Evolutionary conservation across 2,329 filamentous ascomycete species (phyloP).

Genomic region (Sclerotinia minor): DNA sequence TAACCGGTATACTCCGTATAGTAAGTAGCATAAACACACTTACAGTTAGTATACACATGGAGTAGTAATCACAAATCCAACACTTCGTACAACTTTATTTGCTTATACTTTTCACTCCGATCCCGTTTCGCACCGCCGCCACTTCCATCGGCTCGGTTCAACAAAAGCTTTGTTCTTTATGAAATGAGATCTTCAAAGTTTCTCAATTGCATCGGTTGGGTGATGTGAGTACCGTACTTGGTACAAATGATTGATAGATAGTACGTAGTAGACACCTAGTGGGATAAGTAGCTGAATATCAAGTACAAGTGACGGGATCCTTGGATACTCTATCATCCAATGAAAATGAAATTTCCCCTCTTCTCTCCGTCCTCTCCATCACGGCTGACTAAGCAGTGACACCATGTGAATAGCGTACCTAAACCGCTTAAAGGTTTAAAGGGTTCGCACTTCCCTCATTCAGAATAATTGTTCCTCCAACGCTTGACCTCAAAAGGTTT

Average conservation of each 20-base stretch:
- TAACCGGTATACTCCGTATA: too few relatives aligned
- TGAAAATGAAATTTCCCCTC: background rate
- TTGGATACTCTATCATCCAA: background rate
- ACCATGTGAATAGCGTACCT: constrained; percentile 1
- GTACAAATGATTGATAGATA: background rate
- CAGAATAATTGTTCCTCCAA: constrained; percentile 5
- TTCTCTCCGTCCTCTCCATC: background rate
- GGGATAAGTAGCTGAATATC: background rate
- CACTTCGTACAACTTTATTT: background rate
- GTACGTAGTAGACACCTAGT: too few relatives aligned
- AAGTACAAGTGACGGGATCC: background rate
- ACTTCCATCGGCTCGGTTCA: background rate
- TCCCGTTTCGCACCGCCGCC: background rate
- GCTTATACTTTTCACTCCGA: background rate
- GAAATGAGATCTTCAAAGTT: background rate
- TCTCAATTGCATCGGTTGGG: background rate
- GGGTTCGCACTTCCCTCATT: constrained; percentile 13
- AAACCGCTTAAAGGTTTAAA: constrained; percentile 15
- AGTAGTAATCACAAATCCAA: background rate
- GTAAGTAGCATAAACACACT: too few relatives aligned
- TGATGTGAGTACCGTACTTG: background rate
- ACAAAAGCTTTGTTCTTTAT: background rate
- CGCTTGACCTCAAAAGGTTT: constrained; percentile 21
- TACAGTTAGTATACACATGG: background rate
- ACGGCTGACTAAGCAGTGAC: constrained; percentile 13